Percentiles rank a stretch among this genome's conserved stretches.
Evolutionary conservation across 2,329 filamentous ascomycete genomes (phyloP).

Genomic region (Aureobasidium pullulans): DNA sequence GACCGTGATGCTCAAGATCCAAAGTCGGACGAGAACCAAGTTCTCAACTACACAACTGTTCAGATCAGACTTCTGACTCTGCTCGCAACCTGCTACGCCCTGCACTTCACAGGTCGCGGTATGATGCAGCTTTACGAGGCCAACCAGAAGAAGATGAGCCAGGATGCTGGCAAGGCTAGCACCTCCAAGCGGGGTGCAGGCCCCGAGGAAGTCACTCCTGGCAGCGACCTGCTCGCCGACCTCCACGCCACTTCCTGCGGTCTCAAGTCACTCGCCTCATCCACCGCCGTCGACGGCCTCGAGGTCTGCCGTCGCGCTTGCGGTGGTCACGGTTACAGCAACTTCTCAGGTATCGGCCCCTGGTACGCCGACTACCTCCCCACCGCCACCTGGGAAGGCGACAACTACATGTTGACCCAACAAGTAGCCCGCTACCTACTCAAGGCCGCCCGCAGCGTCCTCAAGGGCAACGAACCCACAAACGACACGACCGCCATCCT

Average conservation of each 20-base stretch:
- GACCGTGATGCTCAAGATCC: conserved; percentile 58
- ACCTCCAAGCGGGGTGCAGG: conserved; percentile 50
- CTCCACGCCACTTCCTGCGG: conserved; percentile 71
- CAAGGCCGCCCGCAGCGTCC: conserved; percentile 64
- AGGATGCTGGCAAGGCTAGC: conserved; percentile 35
- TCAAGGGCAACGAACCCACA: conserved; percentile 55
- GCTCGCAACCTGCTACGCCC: conserved; percentile 66
- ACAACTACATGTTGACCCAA: conserved; percentile 78
- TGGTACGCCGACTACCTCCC: conserved; percentile 73
- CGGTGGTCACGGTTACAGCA: conserved; percentile 69
- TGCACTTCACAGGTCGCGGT: conserved; percentile 68
- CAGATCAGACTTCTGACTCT: conserved; percentile 66
- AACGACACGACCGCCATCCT: conserved; percentile 66
- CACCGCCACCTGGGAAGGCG: conserved; percentile 65
- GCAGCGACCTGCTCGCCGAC: conserved; percentile 63
- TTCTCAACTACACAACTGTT: conserved; percentile 76
- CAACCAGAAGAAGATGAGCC: conserved; percentile 60
- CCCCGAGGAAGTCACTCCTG: conserved; percentile 59
- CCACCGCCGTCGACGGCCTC: conserved; percentile 64
- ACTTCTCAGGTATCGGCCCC: conserved; percentile 66
- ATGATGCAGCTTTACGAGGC: conserved; percentile 70
- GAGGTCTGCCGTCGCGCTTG: conserved; percentile 69
- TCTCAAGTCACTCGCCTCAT: conserved; percentile 65
- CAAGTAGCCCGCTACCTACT: conserved; percentile 71
- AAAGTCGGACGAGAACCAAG: conserved; percentile 61